Conservation (phyloP, 75 land plant species). For the Picea sitchensis region DNA sequence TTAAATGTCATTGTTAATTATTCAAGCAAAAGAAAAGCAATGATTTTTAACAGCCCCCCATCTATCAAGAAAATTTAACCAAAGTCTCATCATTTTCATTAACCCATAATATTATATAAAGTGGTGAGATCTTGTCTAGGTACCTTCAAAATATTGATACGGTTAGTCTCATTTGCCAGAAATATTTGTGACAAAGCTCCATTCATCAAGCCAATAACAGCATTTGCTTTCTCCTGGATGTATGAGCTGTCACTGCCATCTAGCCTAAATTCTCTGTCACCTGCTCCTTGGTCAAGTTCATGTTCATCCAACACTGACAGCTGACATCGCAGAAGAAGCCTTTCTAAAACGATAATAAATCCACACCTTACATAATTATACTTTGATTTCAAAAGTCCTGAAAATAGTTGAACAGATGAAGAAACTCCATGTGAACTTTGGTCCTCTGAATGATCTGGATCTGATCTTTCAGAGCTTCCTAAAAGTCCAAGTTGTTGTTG, state of each 20-base stretch:
- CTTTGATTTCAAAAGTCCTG: conserved; percentile 88
- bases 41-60: neutral
- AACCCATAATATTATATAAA: neutral
- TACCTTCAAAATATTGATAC: conserved; percentile 91
- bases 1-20: neutral
- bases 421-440: conserved; percentile 32
- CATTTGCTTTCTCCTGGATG: conserved; percentile 64
- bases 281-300: conserved; percentile 21
- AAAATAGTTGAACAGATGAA: conserved; percentile 55
- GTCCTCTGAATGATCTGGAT: conserved; percentile 11
- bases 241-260: conserved; percentile 21
- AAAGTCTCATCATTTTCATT: neutral
- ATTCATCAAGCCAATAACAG: conserved; percentile 84
- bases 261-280: conserved; percentile 17
- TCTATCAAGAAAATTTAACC: neutral
- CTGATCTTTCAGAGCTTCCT: conserved; percentile 45
- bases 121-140: neutral
- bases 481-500: conserved; percentile 52
- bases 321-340: conserved; percentile 46
- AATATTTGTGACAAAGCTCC: conserved; percentile 68
- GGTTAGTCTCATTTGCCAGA: conserved; percentile 85
- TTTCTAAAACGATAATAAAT: conserved; percentile 81
- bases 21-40: neutral
- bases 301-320: conserved; percentile 52
- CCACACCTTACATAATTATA: conserved; percentile 70